A percentile compares a stretch with the other conserved stretches of the same genome.
These are phyloP conservation scores for Chaetomiaceae sp. DNA, from an alignment of 2,329 filamentous ascomycete species.

Conservation along the genomic window DNA sequence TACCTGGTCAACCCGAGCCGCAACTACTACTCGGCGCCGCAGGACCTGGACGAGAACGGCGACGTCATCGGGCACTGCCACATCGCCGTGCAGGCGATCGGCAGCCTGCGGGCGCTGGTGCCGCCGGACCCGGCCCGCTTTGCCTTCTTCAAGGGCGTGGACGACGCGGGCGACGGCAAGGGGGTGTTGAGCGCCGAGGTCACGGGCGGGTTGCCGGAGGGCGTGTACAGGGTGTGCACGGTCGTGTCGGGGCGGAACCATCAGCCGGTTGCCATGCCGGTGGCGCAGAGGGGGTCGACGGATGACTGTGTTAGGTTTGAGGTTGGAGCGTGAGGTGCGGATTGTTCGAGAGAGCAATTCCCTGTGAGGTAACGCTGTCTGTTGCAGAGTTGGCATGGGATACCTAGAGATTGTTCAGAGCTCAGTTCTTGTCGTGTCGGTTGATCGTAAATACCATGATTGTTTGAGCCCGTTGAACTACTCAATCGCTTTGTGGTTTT, in stretches of 20 bases:
- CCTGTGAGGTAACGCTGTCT: neutral
- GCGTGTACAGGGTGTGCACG: conserved; percentile 46
- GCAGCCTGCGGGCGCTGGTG: conserved; percentile 29
- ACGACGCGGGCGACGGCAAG: conserved; percentile 42
- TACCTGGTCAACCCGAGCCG: conserved; percentile 47
- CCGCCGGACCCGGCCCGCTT: conserved; percentile 37
- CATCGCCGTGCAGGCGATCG: conserved; percentile 46
- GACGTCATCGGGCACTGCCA: conserved; percentile 41
- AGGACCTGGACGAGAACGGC: conserved; percentile 38
- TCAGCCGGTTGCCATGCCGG: conserved; percentile 53
- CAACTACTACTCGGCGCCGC: conserved; percentile 51
- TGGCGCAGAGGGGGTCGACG: conserved; percentile 49
- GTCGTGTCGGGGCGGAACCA: conserved; percentile 47
- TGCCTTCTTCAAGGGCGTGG: conserved; percentile 54
- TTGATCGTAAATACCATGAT: too few relatives aligned
- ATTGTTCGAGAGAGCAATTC: too few relatives aligned
- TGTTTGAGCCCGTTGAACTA: too few relatives aligned
- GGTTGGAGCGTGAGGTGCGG: conserved; percentile 28
- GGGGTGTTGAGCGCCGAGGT: conserved; percentile 41
- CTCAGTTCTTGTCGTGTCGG: too few relatives aligned
- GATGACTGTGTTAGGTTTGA: conserved; percentile 48
- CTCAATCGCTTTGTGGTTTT: too few relatives aligned
- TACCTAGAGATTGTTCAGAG: too few relatives aligned
- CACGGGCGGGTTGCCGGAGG: conserved; percentile 39
- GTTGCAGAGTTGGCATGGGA: too few relatives aligned